Evolutionary conservation across 163 green algal species (phyloP).

Genomic region (Trebouxia gelatinosa): DNA sequence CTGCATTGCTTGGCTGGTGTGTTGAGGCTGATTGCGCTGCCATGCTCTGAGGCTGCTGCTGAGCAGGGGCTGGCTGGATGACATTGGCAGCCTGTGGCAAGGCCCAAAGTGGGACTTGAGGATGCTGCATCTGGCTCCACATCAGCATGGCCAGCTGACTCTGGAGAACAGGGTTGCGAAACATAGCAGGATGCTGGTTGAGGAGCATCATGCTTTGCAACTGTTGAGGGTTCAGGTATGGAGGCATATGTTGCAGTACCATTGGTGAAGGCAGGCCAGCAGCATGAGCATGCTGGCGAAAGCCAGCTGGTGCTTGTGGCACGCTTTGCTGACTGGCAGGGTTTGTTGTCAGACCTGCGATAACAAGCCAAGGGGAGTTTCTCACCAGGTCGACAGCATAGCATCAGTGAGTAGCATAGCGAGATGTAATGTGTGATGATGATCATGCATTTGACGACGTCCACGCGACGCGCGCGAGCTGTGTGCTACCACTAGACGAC

Average conservation of each 20-base stretch:
- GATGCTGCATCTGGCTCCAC: constrained; percentile 25
- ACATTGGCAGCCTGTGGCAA: background rate
- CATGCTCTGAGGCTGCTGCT: background rate
- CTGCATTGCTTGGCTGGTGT: background rate
- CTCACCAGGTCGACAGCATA: too few relatives aligned
- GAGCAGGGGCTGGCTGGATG: background rate
- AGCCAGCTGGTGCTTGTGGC: too few relatives aligned
- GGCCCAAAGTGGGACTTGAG: constrained; percentile 9
- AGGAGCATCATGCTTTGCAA: constrained; percentile 1
- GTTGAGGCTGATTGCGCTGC: constrained; percentile 20
- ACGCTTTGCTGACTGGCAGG: too few relatives aligned
- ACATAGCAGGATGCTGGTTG: constrained; percentile 14
- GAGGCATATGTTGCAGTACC: constrained; percentile 5
- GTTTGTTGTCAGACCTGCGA: too few relatives aligned
- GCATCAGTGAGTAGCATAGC: too few relatives aligned
- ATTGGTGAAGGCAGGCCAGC: too few relatives aligned
- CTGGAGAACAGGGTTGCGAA: constrained; percentile 17
- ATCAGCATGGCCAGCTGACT: constrained; percentile 23
- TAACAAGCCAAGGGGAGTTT: too few relatives aligned
- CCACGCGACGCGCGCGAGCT: too few relatives aligned
- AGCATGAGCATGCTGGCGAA: too few relatives aligned
- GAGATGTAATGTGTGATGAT: too few relatives aligned
- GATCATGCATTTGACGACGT: too few relatives aligned
- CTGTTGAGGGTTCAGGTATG: background rate
- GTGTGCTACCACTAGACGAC: too few relatives aligned